phyloP scores from a whole-genome alignment of 768 basidiomycete genomes.

The Rhodotorula diobovata region DNA sequence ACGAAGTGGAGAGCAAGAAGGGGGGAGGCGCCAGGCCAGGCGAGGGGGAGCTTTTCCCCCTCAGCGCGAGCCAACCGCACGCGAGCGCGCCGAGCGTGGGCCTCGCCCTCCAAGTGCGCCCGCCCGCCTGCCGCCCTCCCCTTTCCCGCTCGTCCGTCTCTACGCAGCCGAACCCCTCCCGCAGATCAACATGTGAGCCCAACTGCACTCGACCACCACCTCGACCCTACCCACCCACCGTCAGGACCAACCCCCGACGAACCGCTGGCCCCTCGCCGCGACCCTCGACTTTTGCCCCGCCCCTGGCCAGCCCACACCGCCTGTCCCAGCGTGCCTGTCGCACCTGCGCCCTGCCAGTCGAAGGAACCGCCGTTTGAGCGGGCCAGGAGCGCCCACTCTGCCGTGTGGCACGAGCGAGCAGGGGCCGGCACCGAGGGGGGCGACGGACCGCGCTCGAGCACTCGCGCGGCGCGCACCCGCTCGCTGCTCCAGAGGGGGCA shows the following conservation, averaged over 20 bases:
- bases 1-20: background rate
- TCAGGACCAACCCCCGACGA: background rate
- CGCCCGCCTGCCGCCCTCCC: background rate
- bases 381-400: too few relatives aligned
- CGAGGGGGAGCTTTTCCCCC: background rate
- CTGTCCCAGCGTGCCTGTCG: too few relatives aligned
- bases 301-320: background rate
- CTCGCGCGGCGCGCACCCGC: too few relatives aligned
- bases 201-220: too few relatives aligned
- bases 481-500: too few relatives aligned
- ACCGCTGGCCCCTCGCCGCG: background rate
- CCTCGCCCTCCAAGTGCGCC: too few relatives aligned
- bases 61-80: too few relatives aligned
- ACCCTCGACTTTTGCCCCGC: background rate
- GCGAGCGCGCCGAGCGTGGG: too few relatives aligned
- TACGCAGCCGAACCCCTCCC: slow-evolving; percentile 1
- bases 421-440: too few relatives aligned
- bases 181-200: slow-evolving; percentile 3
- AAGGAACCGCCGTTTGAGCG: background rate
- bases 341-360: too few relatives aligned
- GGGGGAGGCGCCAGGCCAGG: background rate
- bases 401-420: too few relatives aligned
- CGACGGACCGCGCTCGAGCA: too few relatives aligned
- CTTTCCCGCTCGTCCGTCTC: background rate
- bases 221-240: background rate